Percentiles rank a stretch among this genome's conserved stretches.
Conservation (phyloP, 495 filamentous ascomycete species). For the Jackrogersella minutella region DNA sequence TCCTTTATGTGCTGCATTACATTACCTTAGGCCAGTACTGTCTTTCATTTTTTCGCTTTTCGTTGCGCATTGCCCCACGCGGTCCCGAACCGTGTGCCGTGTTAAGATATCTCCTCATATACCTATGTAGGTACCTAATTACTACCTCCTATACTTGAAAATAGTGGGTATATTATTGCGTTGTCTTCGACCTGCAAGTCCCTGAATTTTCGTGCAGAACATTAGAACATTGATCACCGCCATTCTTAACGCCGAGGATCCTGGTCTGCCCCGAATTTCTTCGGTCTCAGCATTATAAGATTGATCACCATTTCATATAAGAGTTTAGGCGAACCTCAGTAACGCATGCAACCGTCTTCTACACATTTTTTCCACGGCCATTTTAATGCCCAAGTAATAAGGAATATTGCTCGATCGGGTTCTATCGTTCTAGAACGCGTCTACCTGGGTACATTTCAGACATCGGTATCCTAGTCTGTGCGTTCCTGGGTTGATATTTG, state of each 20-base stretch:
- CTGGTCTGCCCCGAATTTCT: not conserved
- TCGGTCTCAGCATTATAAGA: not conserved
- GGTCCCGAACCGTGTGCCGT: not conserved
- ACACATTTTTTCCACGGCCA: not conserved
- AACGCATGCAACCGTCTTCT: not conserved
- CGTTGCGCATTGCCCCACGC: constrained; percentile 1
- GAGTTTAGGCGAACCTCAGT: not conserved
- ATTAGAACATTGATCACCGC: not conserved
- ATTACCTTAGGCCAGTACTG: too few relatives aligned
- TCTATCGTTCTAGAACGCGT: not conserved
- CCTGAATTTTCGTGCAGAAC: not conserved
- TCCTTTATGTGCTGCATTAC: not conserved
- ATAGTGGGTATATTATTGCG: not conserved
- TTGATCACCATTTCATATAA: constrained; percentile 14
- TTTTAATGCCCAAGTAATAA: not conserved
- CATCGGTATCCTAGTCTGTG: not conserved
- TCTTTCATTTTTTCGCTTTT: not conserved
- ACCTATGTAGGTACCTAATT: too few relatives aligned
- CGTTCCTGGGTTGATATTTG: not conserved
- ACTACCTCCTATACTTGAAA: too few relatives aligned
- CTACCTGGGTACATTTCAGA: not conserved
- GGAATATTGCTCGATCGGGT: not conserved
- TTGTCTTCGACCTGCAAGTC: not conserved
- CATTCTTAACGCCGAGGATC: constrained; percentile 1
- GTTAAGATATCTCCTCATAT: too few relatives aligned